These are phyloP conservation scores for Vitis rupestris DNA, from an alignment of 164 flowering plant species.

Conservation along the genomic window DNA sequence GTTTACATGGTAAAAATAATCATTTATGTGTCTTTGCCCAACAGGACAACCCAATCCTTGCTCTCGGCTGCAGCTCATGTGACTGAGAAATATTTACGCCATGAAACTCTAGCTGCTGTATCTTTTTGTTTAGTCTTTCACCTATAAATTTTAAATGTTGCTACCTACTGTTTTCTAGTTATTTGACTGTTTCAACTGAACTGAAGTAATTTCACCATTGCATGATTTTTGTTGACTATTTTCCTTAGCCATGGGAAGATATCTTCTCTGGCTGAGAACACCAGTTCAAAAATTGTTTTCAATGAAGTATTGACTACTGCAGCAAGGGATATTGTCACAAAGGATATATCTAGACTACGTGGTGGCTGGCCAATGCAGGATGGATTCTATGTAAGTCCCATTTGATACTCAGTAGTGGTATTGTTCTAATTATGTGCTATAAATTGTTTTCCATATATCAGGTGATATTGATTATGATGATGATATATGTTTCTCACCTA, in stretches of 20 bases:
- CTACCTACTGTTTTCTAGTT: neutral
- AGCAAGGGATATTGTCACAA: conserved; percentile 81
- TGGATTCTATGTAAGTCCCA: conserved; percentile 76
- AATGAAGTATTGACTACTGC: conserved; percentile 83
- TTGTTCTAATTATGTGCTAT: neutral
- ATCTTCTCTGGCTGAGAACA: conserved; percentile 80
- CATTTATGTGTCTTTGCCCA: conserved; percentile 6
- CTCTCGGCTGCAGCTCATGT: conserved; percentile 70
- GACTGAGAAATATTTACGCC: conserved; percentile 83
- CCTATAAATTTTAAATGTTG: neutral
- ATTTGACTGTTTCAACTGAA: neutral
- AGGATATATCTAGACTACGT: conserved; percentile 87
- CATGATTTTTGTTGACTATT: neutral
- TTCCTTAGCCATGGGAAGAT: conserved; percentile 59
- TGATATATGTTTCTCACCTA: too few species aligned
- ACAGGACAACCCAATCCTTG: conserved; percentile 89
- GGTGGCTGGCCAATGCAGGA: conserved; percentile 99
- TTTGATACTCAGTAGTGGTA: neutral
- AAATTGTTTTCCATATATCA: neutral
- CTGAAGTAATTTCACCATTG: neutral
- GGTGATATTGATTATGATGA: too few species aligned
- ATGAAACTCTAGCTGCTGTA: conserved; percentile 90
- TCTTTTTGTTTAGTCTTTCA: conserved; percentile 38
- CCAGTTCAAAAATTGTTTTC: conserved; percentile 71
- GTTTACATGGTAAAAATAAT: neutral